Base-by-base conservation (phyloP, 1,284 basidiomycete species). In the Trametes polyzona region DNA sequence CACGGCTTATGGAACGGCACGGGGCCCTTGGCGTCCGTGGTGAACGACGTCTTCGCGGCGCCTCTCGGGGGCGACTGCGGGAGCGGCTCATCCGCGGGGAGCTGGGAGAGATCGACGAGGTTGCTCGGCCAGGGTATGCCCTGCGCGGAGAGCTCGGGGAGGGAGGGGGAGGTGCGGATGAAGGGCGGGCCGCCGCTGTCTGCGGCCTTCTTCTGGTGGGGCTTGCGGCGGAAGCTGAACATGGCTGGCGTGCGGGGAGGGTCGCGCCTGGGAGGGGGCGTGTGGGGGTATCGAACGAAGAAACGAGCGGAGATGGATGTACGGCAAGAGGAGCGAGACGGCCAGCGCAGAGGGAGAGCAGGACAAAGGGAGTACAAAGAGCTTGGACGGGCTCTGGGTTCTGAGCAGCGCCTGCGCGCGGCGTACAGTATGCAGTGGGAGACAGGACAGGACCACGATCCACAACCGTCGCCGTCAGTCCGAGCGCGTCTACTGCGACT, bases 1-100 rank as follows among this genome's bases (percentile, higher is more conserved):
- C 88, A 89, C 51, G 88, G 89, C 81, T 88, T 89, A 73, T 91
- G 88, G 79, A 91, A 91, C 63, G 84, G 80, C 71, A 88, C 86
- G 67, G 84, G 77, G 69, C 73, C 69, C 61, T 73, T 73, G 68
- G 78, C 74, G 69, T 72, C 65, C 53, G 76, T 75, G 67, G 78
- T 75, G 68, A 88, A 78, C 71, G 84, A 86, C 67, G 79, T 81
- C 78, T 82, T 85, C 59, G 78, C 75, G 75, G 86, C 84, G 82
- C 86, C 86, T 80, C 83, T 78, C 57, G 76, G 73, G 63, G 73
- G 73, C n/a, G 37, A 78, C 57, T 76, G 73, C 63, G 73, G 73
- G 50, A 63, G 56, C 43, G 74, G 65, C 36, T 76, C 72, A 6
- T 74, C 70, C 64, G 83, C 74, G 50, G 82, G 80, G 55, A 90